Conservation (phyloP, 2,329 filamentous ascomycete species). For the Coniochaeta prunicola region DNA sequence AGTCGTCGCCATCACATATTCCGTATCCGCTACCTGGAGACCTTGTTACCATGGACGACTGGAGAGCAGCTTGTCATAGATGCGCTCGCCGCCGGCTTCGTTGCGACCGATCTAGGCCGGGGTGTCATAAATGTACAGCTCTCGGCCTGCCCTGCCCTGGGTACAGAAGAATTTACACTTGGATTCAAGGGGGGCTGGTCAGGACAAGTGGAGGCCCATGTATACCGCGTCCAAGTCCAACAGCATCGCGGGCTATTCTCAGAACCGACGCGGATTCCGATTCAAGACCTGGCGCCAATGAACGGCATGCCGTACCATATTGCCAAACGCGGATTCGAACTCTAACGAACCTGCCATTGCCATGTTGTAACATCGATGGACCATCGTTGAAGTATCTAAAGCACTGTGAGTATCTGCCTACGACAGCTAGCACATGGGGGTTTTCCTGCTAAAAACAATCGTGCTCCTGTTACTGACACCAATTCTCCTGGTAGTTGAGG, state of each 20-base stretch:
- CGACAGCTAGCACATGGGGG: not conserved
- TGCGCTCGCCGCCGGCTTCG: not conserved
- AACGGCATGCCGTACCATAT: not conserved
- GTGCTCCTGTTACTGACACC: not conserved
- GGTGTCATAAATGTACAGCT: not conserved
- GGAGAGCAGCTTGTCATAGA: not conserved
- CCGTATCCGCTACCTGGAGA: not conserved
- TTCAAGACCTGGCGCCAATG: not conserved
- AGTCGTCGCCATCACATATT: not conserved
- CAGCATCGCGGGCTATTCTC: not conserved
- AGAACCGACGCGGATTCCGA: not conserved
- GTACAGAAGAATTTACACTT: not conserved
- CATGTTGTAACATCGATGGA: not conserved
- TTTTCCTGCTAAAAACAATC: not conserved
- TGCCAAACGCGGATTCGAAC: not conserved
- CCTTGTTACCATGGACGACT: not conserved
- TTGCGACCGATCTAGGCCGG: not conserved
- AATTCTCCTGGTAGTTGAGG: constrained; percentile 34
- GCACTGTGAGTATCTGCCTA: not conserved
- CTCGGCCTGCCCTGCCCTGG: not conserved
- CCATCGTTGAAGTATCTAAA: not conserved
- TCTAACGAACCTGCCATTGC: not conserved
- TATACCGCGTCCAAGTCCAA: not conserved
- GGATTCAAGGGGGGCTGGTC: not conserved
- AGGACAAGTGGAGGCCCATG: not conserved